Conservation (phyloP, 108 stramenopile genomes). For the Stephanodiscus minutulus region DNA sequence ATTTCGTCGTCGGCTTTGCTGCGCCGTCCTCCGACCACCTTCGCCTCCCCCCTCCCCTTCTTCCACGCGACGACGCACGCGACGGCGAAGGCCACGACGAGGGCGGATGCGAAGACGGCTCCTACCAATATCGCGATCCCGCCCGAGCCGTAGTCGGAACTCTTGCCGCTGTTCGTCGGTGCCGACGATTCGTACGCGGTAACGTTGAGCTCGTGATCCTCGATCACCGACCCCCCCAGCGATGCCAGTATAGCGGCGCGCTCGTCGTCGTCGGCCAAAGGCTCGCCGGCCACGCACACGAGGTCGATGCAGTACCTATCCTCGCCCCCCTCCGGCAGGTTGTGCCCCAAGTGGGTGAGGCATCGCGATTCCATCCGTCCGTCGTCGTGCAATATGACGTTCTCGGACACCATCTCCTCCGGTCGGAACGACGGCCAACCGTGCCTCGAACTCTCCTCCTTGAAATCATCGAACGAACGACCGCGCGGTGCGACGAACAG, state of each 20-base stretch:
- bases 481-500: constrained; percentile 56
- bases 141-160: background rate
- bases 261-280: constrained; percentile 17
- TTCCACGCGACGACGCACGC: background rate
- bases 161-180: constrained; percentile 21
- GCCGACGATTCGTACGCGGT: constrained; percentile 23
- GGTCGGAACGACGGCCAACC: constrained; percentile 34
- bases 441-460: constrained; percentile 42
- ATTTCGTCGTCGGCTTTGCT: no score
- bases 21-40: background rate
- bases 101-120: no score
- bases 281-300: constrained; percentile 41
- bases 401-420: constrained; percentile 29
- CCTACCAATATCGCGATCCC: background rate
- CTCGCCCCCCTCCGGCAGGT: constrained; percentile 31
- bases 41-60: background rate
- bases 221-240: background rate
- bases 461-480: constrained; percentile 50
- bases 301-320: constrained; percentile 41
- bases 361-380: constrained; percentile 44
- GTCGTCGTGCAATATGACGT: constrained; percentile 37
- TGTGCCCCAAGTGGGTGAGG: constrained; percentile 37
- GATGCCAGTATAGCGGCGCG: constrained; percentile 7
- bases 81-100: background rate
- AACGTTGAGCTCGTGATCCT: constrained; percentile 9